Evolutionary conservation across 768 basidiomycete genomes (phyloP), one percentile per base, ranked within the genome.

Genomic region (Mycena rosella): DNA sequence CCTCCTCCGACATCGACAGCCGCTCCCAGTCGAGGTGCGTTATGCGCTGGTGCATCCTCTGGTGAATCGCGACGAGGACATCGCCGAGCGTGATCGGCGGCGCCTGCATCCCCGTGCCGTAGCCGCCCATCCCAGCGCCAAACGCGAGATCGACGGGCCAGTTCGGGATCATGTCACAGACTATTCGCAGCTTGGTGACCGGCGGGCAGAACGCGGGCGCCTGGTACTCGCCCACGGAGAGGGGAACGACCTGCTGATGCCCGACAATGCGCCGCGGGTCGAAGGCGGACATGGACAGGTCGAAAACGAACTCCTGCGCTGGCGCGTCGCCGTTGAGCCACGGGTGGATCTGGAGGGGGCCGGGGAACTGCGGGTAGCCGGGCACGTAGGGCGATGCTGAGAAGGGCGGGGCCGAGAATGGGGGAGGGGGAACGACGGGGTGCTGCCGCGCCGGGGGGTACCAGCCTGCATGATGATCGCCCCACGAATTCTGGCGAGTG

Each of bases 91-190:
- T 85, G 72, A 92, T 87, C 3, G 85, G 83, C 2, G 81, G 81
- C 24, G 63, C 40, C 36, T 57, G 53, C 75, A 63, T 69, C 74
- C 52, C 49, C 20, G 5, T 11, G 26, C 52, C 52, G 7, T 29
- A 29, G 9, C 51, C 77, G 66, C 65, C 52, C 68, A 64, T 67
- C 65, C 74, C 29, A 32, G 78, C 67, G 14, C 79, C 77, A 70
- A 80, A 82, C 49, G 83, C 78, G 55, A 92, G 75, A 63, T 86
- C 83, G 58, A 91, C 82, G 17, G 88, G 86, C 90, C 90, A 92
- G n/a, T 84, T 72, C 0, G 88, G 87, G 54, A 90, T 80, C 18
- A 73, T 68, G 56, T 91, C 88, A 72, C 86, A 88, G 0, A 83
- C 73, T 72, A 93, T 87, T n/a, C 84, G 82, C 71, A 92, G 83